Percentiles rank a stretch among this genome's conserved stretches.
Conservation (phyloP, 371 early-diverging fungal genomes). For the Capillidium rhysosporum region DNA sequence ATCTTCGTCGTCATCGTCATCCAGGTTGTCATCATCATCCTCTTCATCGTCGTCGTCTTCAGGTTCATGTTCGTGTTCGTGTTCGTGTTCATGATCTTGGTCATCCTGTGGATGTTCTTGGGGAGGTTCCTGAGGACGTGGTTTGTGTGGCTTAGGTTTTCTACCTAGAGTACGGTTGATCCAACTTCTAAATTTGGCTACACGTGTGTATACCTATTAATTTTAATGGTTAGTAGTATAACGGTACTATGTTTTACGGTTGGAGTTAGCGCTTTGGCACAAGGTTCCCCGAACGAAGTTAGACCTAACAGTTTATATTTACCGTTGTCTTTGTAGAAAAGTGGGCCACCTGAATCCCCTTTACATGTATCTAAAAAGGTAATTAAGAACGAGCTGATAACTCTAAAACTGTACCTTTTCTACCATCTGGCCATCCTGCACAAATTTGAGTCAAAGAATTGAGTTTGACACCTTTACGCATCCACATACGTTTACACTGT, state of each 20-base stretch:
- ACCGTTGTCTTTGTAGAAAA: neutral
- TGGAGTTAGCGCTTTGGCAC: neutral
- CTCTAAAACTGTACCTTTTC: neutral
- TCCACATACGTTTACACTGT: neutral
- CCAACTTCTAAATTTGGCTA: neutral
- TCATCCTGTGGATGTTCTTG: no score
- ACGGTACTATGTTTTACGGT: neutral
- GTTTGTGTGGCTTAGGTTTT: no score
- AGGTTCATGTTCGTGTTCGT: no score
- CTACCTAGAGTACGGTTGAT: neutral
- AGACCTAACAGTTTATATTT: neutral
- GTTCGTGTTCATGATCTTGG: no score
- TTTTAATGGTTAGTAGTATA: neutral
- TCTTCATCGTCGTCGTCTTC: no score
- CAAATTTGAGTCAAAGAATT: neutral
- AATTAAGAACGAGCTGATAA: neutral
- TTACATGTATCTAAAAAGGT: conserved; percentile 2
- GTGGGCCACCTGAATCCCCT: conserved; percentile 3
- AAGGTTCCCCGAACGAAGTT: conserved; percentile 2
- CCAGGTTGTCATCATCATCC: no score
- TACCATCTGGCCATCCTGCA: conserved; percentile 4
- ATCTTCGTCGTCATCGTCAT: no score
- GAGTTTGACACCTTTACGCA: neutral
- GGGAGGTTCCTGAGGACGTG: no score
- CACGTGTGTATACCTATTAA: neutral